Base-by-base conservation (phyloP, 106 monocot genomes). In the Dendrobium chrysotoxum region DNA sequence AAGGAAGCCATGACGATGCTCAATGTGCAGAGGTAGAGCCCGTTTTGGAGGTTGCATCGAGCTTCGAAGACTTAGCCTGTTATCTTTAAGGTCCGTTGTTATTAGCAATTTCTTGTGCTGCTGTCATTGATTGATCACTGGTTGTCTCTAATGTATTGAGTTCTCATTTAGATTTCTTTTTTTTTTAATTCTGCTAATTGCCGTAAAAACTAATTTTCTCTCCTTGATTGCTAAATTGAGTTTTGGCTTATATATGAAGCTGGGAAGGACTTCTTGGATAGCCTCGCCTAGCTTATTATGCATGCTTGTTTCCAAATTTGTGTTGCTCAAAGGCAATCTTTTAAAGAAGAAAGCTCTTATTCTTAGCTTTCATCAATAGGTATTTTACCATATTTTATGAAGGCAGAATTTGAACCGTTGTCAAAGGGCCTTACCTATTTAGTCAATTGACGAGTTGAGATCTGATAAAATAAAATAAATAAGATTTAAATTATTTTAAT, bases 1-100 rank as follows among this genome's bases (percentile, higher is more conserved):
- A 76, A 50, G 10, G 97, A 98, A 79, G 97, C 91, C 0, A 98
- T 89, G 84, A 81, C 66, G 35, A 95, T 98, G 94, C 92, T 98
- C 80, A 98, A 98, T 81, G 85, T 98, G 26, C 84, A 86, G 40
- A 79, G 86, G 54, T 98, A 85, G 82, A 75, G 46, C 40, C 57
- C 53, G 20, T 74, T 40, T 1, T 74, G 74, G 74, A 74, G 18
- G 42, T 42, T 74, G 28, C 20, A 4, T 31, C 31, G 10, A 7
- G 5, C 15, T 70, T 38, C 23, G 23, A 61, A 61, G 15, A 23
- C 10, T 70, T 70, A 31, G 3, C 35, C 4, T 35, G 10, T 4
- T 70, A 70, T 70, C 13, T 35, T 35, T 35, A 35, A 70, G 70
- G 70, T 70, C 4, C 31, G 70, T 38, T 31, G 70, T 30, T 70